Base-by-base conservation (phyloP, 257 asterid species). In the Solanum medicagineum region DNA sequence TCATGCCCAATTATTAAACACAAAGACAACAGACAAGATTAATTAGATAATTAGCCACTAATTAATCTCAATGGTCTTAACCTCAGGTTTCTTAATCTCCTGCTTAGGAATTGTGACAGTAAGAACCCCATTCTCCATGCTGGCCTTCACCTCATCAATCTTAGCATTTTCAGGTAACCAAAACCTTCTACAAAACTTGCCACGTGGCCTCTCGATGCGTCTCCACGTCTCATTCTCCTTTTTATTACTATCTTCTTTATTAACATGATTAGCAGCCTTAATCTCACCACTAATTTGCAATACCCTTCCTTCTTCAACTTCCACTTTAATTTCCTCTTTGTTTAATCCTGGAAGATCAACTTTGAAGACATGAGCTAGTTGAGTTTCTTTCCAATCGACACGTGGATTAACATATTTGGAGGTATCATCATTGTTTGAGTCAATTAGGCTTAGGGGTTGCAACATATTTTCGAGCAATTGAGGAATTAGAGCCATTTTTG, bases 401-500 rank as follows among this genome's bases (percentile, higher is more conserved):
- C 51, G 49, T 36, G 77, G 77, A 7, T 68, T 14, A 2, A n/a
- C 2, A 66, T 2, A 66, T 32, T 66, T 68, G 0, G 51, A 69
- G 77, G 77, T 69, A 29, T 29, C 74, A 66, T 65, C 4, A 54
- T 16, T 5, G 6, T 20, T 26, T 68, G 74, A 29, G 12, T 17
- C 22, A 36, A 68, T 36, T 68, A 68, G 75, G 49, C n/a, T 71
- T 1, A 62, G 53, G 19, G 87, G 81, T 20, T 51, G 77, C 8
- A 63, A 49, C 12, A 77, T 49, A 62, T 9, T 53, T 56, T 74
- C 87, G 3, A 77, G 45, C 57, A 85, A 19, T 40, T 77, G 80
- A 15, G 84, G 87, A 36, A 79, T 79, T 53, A 85, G n/a, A 29
- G 87, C 32, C 87, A 77, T 85, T 84, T 24, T 49, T 15, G 11